Evolutionary conservation across 2,329 filamentous ascomycete genomes (phyloP).

Genomic region (Paradendryphiella salina): DNA sequence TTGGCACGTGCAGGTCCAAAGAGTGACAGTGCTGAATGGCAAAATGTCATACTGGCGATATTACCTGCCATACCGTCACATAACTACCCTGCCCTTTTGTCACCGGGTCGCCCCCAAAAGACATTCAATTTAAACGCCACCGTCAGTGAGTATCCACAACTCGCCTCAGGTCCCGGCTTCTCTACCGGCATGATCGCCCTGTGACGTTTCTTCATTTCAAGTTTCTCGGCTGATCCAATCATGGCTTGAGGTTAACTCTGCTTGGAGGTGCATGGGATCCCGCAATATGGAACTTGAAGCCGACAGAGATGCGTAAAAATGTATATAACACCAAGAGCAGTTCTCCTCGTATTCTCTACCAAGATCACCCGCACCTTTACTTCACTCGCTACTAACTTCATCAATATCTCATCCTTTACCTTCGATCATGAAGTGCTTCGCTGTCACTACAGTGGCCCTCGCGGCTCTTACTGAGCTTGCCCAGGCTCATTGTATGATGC

Average conservation of each 20-base stretch:
- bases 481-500: conserved; percentile 42
- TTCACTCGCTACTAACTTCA: conserved; percentile 9
- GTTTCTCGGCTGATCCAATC: conserved; percentile 30
- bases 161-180: conserved; percentile 26
- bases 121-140: conserved; percentile 22
- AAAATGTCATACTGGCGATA: conserved; percentile 28
- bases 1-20: conserved; percentile 3
- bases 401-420: conserved; percentile 5
- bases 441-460: conserved; percentile 37
- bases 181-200: conserved; percentile 25
- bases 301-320: not conserved
- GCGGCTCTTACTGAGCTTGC: conserved; percentile 43
- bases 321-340: conserved; percentile 31
- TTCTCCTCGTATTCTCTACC: conserved; percentile 12
- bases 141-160: conserved; percentile 24
- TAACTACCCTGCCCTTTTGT: conserved; percentile 21
- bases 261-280: conserved; percentile 19
- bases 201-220: conserved; percentile 35
- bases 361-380: conserved; percentile 3
- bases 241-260: conserved; percentile 18
- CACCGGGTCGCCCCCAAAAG: conserved; percentile 22
- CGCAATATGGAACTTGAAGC: conserved; percentile 29
- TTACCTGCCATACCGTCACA: conserved; percentile 26
- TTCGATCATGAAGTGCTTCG: conserved; percentile 41
- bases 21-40: conserved; percentile 19